A percentile compares a stretch with the other conserved stretches of the same genome.
Evolutionary conservation across 2,329 filamentous ascomycete genomes (phyloP).

Genomic region (Colletotrichum chrysophilum): DNA sequence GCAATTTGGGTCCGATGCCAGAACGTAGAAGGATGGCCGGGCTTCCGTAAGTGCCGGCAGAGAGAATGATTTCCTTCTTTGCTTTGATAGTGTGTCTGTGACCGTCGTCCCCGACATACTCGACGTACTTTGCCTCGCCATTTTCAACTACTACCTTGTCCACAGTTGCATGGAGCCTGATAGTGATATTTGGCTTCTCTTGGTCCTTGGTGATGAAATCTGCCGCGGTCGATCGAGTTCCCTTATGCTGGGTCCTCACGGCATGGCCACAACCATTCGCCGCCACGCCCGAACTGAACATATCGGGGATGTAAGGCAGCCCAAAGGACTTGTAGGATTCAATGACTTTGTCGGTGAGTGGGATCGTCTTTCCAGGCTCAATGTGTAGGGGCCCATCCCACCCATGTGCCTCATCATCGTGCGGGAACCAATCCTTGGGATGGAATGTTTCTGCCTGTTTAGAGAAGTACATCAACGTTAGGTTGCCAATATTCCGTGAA

Average conservation of each 20-base stretch:
- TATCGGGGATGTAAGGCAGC: not conserved
- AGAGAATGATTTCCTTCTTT: constrained; percentile 51
- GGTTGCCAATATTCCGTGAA: too few species aligned
- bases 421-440: not conserved
- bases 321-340: not conserved
- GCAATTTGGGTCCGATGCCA: constrained; percentile 48
- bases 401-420: not conserved
- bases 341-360: not conserved
- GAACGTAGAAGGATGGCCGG: constrained; percentile 57
- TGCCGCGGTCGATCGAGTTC: not conserved
- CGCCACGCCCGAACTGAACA: not conserved
- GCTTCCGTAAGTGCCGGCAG: constrained; percentile 52
- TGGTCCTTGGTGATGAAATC: not conserved
- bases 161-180: not conserved
- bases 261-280: not conserved
- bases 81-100: not conserved
- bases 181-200: not conserved
- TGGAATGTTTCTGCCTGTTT: not conserved
- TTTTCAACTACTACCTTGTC: not conserved
- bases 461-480: too few species aligned
- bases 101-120: not conserved
- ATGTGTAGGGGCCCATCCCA: not conserved
- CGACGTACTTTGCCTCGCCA: not conserved
- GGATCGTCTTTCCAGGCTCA: not conserved
- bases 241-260: not conserved